Conservation (phyloP, 2,329 filamentous ascomycete species). For the Scedosporium boydii region DNA sequence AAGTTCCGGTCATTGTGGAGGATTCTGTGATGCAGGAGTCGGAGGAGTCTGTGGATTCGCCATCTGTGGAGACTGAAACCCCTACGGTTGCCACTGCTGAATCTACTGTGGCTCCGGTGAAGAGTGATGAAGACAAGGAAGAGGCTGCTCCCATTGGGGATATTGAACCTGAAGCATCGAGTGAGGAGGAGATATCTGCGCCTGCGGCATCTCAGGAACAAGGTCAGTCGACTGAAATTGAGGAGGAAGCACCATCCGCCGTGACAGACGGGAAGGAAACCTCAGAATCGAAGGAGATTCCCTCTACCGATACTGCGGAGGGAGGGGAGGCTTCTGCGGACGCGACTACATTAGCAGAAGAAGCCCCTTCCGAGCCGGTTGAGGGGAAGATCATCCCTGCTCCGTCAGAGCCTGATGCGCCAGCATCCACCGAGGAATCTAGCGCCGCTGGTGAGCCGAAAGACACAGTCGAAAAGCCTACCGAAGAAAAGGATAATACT, state of each 20-base stretch:
- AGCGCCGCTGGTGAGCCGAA: neutral
- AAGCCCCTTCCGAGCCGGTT: neutral
- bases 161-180: neutral
- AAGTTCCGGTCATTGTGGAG: slow-evolving; percentile 31
- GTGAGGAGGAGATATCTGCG: neutral
- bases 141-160: neutral
- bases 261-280: neutral
- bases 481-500: neutral
- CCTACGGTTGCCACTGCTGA: neutral
- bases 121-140: neutral
- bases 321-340: neutral
- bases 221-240: neutral
- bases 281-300: neutral
- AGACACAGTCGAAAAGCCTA: neutral
- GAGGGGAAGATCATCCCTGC: neutral
- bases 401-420: neutral
- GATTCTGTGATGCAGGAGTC: neutral
- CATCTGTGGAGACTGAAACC: neutral
- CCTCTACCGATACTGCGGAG: neutral
- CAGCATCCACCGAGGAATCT: neutral
- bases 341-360: neutral
- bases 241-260: neutral
- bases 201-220: neutral
- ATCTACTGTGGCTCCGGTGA: neutral
- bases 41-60: neutral